A percentile compares a stretch with the other conserved stretches of the same genome.
Conservation (phyloP, 1,284 basidiomycete genomes). For the Rugosomyces carneus region DNA sequence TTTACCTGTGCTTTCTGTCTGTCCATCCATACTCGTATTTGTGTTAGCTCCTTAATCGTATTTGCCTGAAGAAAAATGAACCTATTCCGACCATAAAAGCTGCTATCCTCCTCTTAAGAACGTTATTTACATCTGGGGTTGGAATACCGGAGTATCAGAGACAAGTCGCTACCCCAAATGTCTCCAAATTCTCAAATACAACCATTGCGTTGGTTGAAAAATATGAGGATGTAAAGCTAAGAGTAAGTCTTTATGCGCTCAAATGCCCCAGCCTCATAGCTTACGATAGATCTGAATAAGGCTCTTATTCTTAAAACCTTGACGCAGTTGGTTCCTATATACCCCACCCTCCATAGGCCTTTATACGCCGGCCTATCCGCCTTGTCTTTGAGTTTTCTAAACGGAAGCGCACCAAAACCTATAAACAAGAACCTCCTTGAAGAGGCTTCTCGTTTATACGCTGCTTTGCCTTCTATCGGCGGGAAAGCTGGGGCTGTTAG, state of each 20-base stretch:
- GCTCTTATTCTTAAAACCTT: conserved; percentile 46
- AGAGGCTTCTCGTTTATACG: conserved; percentile 51
- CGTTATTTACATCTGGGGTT: conserved; percentile 51
- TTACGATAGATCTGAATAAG: conserved; percentile 28
- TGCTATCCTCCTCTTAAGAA: conserved; percentile 51
- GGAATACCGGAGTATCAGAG: conserved; percentile 70
- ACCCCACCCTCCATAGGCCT: conserved; percentile 59
- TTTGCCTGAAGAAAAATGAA: conserved; percentile 57
- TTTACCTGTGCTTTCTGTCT: conserved; percentile 61
- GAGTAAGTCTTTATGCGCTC: conserved; percentile 29
- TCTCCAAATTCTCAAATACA: conserved; percentile 61
- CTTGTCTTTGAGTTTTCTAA: conserved; percentile 48
- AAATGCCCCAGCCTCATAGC: not conserved
- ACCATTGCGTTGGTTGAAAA: conserved; percentile 52
- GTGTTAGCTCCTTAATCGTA: conserved; percentile 17
- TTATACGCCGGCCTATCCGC: conserved; percentile 44
- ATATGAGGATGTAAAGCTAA: conserved; percentile 41
- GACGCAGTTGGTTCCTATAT: conserved; percentile 49
- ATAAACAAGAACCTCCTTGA: conserved; percentile 35
- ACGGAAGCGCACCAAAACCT: conserved; percentile 43
- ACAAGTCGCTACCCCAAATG: conserved; percentile 63
- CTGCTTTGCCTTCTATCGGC: conserved; percentile 59
- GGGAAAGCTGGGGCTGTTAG: conserved; percentile 70
- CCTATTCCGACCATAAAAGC: conserved; percentile 50
- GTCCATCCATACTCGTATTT: conserved; percentile 28